A percentile compares a stretch with the other conserved stretches of the same genome.
phyloP scores from a whole-genome alignment of 1,284 basidiomycete genomes.

The Irpex sp. region DNA sequence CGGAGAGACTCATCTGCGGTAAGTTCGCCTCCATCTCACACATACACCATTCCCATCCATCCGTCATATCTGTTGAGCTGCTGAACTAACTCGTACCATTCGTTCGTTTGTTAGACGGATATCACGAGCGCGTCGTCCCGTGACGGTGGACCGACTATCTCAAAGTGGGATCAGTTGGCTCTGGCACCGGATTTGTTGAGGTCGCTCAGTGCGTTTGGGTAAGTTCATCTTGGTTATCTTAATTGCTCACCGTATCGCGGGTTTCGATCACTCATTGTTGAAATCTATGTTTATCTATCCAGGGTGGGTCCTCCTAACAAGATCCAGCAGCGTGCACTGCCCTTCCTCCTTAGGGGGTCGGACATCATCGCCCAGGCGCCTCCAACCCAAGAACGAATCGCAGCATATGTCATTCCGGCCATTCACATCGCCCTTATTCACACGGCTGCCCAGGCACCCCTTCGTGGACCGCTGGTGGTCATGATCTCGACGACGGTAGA shows the following conservation, averaged over 20 bases:
- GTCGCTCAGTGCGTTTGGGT: conserved; percentile 94
- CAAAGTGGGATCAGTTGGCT: conserved; percentile 95
- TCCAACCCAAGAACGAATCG: conserved; percentile 96
- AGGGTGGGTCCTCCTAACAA: conserved; percentile 98
- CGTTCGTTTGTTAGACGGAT: conserved; percentile 1
- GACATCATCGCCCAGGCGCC: conserved; percentile 99
- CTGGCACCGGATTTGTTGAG: conserved; percentile 85
- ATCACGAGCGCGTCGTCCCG: conserved; percentile 37
- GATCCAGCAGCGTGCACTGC: conserved; percentile 95
- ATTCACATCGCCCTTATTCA: conserved; percentile 81
- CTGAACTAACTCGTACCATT: neutral
- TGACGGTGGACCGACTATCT: conserved; percentile 81
- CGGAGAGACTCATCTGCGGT: conserved; percentile 76
- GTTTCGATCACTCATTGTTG: conserved; percentile 4
- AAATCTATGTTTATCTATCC: neutral
- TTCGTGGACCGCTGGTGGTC: conserved; percentile 81
- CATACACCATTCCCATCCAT: neutral
- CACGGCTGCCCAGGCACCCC: conserved; percentile 46
- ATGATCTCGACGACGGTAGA: conserved; percentile 98
- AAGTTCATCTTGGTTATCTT: conserved; percentile 27
- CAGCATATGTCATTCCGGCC: conserved; percentile 93
- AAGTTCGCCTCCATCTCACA: conserved; percentile 28
- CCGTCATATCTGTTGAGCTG: neutral
- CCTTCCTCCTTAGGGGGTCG: conserved; percentile 88
- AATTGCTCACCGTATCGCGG: neutral